Evolutionary conservation across 192 early-diverging fungal genomes (phyloP).

Genomic region (Rhizophagus prolifer): DNA sequence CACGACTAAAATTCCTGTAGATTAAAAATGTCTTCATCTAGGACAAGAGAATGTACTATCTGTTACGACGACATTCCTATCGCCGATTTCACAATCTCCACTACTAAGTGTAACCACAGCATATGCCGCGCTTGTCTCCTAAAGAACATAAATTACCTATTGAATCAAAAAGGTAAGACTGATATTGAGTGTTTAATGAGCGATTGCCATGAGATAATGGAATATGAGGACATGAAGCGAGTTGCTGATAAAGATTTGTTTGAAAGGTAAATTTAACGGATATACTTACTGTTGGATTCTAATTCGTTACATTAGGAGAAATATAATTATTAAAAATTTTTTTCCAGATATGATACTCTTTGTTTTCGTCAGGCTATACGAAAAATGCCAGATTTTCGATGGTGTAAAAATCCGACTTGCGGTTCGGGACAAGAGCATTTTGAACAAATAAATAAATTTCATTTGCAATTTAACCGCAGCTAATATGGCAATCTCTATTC

Average conservation of each 20-base stretch:
- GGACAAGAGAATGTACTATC: not conserved
- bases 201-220: not conserved
- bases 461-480: not conserved
- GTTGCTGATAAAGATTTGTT: not conserved
- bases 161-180: not conserved
- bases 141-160: not conserved
- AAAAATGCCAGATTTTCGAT: slow-evolving; percentile 21
- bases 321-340: not conserved
- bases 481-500: not conserved
- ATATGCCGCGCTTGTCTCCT: not conserved
- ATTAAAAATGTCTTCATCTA: not conserved
- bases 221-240: slow-evolving; percentile 9
- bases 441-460: not conserved
- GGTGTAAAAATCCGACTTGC: slow-evolving; percentile 17
- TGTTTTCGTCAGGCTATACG: not conserved
- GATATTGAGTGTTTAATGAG: not conserved
- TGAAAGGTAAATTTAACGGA: not conserved
- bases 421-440: slow-evolving; percentile 20
- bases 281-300: not conserved
- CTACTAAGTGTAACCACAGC: not conserved
- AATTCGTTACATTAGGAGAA: not conserved
- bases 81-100: not conserved
- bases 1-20: not conserved
- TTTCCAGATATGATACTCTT: slow-evolving; percentile 11
- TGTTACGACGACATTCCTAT: not conserved